A percentile compares a stretch with the other conserved stretches of the same genome.
Evolutionary conservation across 2,329 filamentous ascomycete species (phyloP).

Genomic region (Colletotrichum sp.): DNA sequence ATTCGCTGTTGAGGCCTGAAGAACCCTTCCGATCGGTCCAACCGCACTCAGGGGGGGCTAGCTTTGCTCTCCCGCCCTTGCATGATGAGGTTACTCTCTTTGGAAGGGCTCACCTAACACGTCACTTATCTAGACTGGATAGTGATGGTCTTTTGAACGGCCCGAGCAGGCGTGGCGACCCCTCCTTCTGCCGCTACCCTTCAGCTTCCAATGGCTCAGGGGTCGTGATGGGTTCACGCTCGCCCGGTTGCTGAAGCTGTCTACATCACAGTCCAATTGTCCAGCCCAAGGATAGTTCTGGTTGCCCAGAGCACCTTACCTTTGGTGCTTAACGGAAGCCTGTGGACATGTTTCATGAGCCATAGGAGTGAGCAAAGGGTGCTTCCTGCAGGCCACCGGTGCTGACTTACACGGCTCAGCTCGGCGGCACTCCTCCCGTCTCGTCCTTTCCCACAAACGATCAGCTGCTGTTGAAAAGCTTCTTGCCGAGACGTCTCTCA

Average conservation of each 20-base stretch:
- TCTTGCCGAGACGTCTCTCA: not conserved
- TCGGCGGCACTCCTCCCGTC: not conserved
- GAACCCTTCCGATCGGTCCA: not conserved
- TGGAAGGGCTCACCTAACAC: not conserved
- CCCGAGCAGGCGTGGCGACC: not conserved
- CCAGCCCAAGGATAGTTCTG: not conserved
- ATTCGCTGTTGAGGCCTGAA: not conserved
- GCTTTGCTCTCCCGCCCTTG: slow-evolving; percentile 4
- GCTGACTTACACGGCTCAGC: not conserved
- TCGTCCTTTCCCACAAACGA: not conserved
- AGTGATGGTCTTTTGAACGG: not conserved
- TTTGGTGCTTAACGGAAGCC: not conserved
- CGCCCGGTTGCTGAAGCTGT: not conserved
- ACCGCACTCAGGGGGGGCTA: not conserved
- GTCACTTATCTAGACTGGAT: not conserved
- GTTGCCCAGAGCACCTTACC: not conserved
- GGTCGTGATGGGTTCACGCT: not conserved
- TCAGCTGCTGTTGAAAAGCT: not conserved
- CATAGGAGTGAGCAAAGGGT: not conserved
- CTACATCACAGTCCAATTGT: not conserved
- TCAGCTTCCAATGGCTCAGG: not conserved
- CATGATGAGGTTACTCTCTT: not conserved
- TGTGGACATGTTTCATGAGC: not conserved
- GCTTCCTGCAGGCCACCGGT: not conserved
- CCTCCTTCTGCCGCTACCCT: not conserved